Base-by-base conservation (phyloP, 1,284 basidiomycete species). In the Sanguinoderma infundibulare region DNA sequence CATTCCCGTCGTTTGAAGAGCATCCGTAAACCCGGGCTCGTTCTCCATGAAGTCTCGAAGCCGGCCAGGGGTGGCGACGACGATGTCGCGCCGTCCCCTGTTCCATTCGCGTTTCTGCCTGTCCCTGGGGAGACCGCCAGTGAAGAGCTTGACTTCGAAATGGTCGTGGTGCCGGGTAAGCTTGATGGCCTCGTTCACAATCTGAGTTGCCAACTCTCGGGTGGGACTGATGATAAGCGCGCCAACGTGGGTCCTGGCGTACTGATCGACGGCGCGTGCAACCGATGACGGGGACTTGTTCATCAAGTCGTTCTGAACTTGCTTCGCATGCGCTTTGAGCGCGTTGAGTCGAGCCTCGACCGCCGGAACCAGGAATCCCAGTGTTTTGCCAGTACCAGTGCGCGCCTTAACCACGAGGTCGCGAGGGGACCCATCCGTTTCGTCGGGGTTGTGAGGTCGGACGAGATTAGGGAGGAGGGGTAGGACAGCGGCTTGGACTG, bases 1-100 rank as follows among this genome's bases (percentile, higher is more conserved):
- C 70, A 86, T 79, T 69, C 87, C 81, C 1, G 91, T 83, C 10
- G 81, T 79, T 14, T 75, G 73, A 24, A 96, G 69, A 5, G 81
- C 83, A 1, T 80, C 75, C 20, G 75, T 75, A 14, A 96, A 81
- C 1, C 80, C 79, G 0, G 83, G 82, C 63, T 91, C 89, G 32
- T 79, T 83, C 59, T 85, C 76, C 53, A 98, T 74, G 53, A 98
- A 72, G 75, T 98, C 97, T 62, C 88, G 83, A 60, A 98, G 76
- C 51, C 98, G 87, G 46, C 98, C 97, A 14, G 97, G 95, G 0
- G 98, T 99, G 1, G 91, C 92, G 35, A 99, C 95, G 38, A 98
- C 87, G 56, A 98, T 87, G 72, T 98, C 96, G 66, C 89, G 86
- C 38, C 89, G 77, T 3, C 86, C 83, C 17, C 75, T 74, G 67